These are phyloP conservation scores for Geotrichum reessii DNA, from an alignment of 1,139 yeast genomes.

Conservation along the genomic window DNA sequence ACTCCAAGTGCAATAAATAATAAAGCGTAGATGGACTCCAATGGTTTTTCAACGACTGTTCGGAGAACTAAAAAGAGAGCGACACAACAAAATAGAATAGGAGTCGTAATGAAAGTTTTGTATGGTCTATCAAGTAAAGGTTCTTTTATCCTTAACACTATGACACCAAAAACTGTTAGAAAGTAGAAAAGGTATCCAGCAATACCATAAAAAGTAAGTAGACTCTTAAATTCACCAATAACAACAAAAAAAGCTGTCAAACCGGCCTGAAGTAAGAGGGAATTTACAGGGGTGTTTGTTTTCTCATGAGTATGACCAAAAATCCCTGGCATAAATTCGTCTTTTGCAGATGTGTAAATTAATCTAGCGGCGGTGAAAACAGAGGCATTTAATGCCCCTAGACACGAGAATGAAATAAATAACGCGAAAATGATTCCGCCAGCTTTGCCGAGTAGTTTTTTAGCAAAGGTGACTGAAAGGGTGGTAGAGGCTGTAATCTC, in stretches of 20 bases:
- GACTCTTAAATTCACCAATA: constrained; percentile 37
- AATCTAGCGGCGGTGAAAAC: constrained; percentile 38
- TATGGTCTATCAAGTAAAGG: constrained; percentile 38
- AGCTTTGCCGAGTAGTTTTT: constrained; percentile 29
- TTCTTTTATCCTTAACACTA: constrained; percentile 35
- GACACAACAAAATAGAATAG: constrained; percentile 38
- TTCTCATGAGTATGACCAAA: constrained; percentile 30
- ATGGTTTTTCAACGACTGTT: constrained; percentile 36
- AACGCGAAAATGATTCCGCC: constrained; percentile 35
- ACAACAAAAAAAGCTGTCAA: constrained; percentile 34
- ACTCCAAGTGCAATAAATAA: constrained; percentile 33
- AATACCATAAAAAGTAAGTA: constrained; percentile 40
- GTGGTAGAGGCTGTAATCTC: constrained; percentile 36
- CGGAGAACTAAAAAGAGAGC: constrained; percentile 37
- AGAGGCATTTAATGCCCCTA: constrained; percentile 42
- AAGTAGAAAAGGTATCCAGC: constrained; percentile 40
- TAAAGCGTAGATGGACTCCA: constrained; percentile 31
- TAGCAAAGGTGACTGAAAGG: constrained; percentile 38
- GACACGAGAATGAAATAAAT: constrained; percentile 37
- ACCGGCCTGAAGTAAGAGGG: constrained; percentile 34
- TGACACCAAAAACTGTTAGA: constrained; percentile 38
- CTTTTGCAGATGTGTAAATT: constrained; percentile 38
- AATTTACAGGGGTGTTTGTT: constrained; percentile 37
- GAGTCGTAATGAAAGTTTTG: constrained; percentile 37
- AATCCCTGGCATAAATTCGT: constrained; percentile 35